Conservation (phyloP, 1,284 basidiomycete genomes). For the Malassezia japonica region DNA sequence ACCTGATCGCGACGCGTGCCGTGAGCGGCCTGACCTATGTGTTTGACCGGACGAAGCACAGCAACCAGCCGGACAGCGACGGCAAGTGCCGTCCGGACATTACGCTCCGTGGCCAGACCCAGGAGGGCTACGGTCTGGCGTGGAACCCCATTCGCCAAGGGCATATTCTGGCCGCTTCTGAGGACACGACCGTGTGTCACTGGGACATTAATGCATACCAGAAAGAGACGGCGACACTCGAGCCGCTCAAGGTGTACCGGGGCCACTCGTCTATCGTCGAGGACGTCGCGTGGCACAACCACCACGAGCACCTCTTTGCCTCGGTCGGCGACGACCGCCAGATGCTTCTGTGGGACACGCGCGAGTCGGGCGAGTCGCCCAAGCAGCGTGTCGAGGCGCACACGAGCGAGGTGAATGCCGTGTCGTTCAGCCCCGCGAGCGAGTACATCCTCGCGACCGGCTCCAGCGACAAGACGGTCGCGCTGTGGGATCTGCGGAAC, state of each 20-base stretch:
- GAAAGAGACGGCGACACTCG: constrained; percentile 66
- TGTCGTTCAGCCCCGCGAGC: constrained; percentile 76
- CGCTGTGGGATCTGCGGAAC: constrained; percentile 77
- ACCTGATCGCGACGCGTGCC: constrained; percentile 89
- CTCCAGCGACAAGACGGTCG: constrained; percentile 86
- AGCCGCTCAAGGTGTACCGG: constrained; percentile 71
- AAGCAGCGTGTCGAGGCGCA: constrained; percentile 67
- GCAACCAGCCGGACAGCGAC: constrained; percentile 77
- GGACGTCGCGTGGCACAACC: constrained; percentile 94
- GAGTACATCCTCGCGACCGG: constrained; percentile 84
- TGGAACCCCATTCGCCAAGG: constrained; percentile 78
- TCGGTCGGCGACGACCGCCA: constrained; percentile 95
- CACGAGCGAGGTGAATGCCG: constrained; percentile 77
- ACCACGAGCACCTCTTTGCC: constrained; percentile 74
- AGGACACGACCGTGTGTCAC: constrained; percentile 90
- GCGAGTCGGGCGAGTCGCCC: constrained; percentile 57
- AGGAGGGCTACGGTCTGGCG: constrained; percentile 90
- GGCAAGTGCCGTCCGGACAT: constrained; percentile 79
- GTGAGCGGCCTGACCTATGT: constrained; percentile 80
- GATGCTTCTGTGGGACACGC: constrained; percentile 90
- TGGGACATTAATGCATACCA: constrained; percentile 90
- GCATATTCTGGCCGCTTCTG: constrained; percentile 80
- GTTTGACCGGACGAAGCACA: constrained; percentile 95
- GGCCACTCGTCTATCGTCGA: constrained; percentile 57
- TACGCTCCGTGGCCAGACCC: constrained; percentile 72